Base-by-base conservation (phyloP, 163 green algal genomes). In the Prototheca wickerhamii region DNA sequence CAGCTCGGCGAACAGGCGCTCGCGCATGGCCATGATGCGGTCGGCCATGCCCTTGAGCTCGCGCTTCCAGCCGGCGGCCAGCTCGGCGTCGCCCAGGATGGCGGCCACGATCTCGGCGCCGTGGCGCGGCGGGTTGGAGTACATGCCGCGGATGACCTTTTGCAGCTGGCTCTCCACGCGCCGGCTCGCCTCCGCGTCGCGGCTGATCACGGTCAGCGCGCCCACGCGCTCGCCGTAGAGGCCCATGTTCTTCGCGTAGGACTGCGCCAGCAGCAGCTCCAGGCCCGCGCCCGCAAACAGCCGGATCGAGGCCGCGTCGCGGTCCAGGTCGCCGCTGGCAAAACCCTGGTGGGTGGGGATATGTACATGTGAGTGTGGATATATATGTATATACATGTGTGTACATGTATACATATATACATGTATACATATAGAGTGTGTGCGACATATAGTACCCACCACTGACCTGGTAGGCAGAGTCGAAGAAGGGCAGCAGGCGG, bases 221-320 rank as follows among this genome's bases (percentile, higher is more conserved):
- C 92, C 92, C 42, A 97, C 85, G 6, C 92, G 84, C 87, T 98
- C 91, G 33, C 77, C 89, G 64, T 96, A 96, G 50, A 82, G 58
- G 10, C 70, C 92, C 58, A 98, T 84, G 86, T 98, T 98, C 82
- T 98, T 98, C 72, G 82, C 89, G 76, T 95, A 98, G 29, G 76
- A 90, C 83, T 69, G 67, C 8, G 82, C 76, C 33, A 92, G 83
- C 61, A 94, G 68, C 61, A 95, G 65, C 81, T 97, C 91, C 12
- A 95, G 71, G 2, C 92, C 91, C 30, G 73, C 70, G 26, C 90
- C 53, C 26, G 86, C 87, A 76, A 98, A 97, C 58, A 92, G 70
- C 5, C 91, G 82, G 4, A 89, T 83, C 17, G 89, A 84, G 63
- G 64, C 83, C 18, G 87, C 91, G 66, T 98, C 92, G 51, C 87